Evolutionary conservation across 306 rosid genomes (phyloP).

Genomic region (Quercus alba): DNA sequence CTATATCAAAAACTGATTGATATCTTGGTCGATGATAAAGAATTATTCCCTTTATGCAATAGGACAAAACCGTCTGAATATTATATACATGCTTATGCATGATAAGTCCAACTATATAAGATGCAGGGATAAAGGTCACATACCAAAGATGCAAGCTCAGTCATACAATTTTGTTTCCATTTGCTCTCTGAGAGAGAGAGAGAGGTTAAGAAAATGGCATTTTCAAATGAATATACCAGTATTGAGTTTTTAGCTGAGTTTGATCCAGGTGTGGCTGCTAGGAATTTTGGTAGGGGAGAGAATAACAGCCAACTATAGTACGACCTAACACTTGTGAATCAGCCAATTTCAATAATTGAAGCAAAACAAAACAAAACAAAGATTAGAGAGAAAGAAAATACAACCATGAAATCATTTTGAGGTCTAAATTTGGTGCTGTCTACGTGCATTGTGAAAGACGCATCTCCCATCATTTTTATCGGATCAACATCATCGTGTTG

Average conservation of each 20-base stretch:
- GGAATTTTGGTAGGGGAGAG: background rate
- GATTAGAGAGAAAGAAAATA: background rate
- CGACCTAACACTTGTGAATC: background rate
- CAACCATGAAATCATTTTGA: background rate
- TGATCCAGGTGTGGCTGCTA: background rate
- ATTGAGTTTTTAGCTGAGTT: too few relatives aligned
- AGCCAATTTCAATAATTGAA: background rate
- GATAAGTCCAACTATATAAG: too few relatives aligned
- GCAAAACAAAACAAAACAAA: background rate
- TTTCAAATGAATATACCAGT: background rate
- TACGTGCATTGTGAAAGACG: background rate
- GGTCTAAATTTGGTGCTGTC: background rate
- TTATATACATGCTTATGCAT: too few relatives aligned
- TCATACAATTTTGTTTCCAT: too few relatives aligned
- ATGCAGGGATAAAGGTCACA: too few relatives aligned
- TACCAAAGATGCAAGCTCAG: too few relatives aligned
- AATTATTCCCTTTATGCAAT: too few relatives aligned
- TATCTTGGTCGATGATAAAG: rapidly evolving
- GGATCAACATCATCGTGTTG: background rate
- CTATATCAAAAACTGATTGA: rapidly evolving
- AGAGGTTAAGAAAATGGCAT: background rate
- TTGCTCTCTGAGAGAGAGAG: background rate
- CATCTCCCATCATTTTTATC: background rate
- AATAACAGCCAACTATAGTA: background rate
- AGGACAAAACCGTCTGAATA: too few relatives aligned